Evolutionary conservation across 495 filamentous ascomycete genomes (phyloP).

Genomic region (Pyrenopolyporus hunteri): DNA sequence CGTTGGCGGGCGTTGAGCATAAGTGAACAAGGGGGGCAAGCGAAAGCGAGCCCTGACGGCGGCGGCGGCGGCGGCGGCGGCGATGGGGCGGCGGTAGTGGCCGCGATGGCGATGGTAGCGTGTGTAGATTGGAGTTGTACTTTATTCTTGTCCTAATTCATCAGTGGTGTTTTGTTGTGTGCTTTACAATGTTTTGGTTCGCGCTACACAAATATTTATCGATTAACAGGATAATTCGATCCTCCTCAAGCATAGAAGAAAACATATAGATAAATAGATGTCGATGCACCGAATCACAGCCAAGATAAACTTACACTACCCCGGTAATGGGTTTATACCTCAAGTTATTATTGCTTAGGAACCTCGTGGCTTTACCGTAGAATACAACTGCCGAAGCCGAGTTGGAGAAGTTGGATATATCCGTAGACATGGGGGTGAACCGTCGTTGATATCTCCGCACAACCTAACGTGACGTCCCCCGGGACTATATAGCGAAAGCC

Average conservation of each 20-base stretch:
- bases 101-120: background rate
- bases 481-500: background rate
- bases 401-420: constrained; percentile 24
- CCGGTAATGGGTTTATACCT: no score
- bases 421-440: constrained; percentile 10
- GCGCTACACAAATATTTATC: no score
- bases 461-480: background rate
- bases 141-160: constrained; percentile 17
- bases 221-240: constrained; percentile 13
- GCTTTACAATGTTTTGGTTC: no score
- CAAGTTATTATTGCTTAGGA: no score
- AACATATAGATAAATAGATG: constrained; percentile 23
- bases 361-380: background rate
- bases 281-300: background rate
- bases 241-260: constrained; percentile 4
- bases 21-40: background rate
- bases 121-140: background rate
- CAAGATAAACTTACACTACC: background rate
- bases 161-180: constrained; percentile 7
- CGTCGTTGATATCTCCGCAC: constrained; percentile 29
- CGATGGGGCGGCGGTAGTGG: background rate
- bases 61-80: background rate
- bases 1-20: background rate
- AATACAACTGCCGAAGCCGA: constrained; percentile 30
- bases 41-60: background rate